Conservation (phyloP, 768 basidiomycete species). For the Termitomyces sp. region DNA sequence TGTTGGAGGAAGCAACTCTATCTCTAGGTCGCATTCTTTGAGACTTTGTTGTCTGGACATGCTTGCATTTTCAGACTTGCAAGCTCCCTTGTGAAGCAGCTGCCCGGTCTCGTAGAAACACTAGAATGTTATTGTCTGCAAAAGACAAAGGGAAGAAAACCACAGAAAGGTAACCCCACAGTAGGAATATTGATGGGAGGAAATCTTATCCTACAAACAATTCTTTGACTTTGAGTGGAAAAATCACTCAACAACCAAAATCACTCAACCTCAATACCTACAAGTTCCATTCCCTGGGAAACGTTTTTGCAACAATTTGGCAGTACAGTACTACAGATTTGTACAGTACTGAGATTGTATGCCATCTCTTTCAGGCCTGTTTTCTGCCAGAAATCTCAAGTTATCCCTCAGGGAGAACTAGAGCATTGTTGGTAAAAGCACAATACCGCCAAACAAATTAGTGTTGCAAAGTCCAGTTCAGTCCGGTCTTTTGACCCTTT, state of each 20-base stretch:
- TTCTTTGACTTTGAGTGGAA: too few species aligned
- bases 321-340: constrained; percentile 10
- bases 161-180: too few species aligned
- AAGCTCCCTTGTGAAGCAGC: too few species aligned
- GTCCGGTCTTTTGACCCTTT: too few species aligned
- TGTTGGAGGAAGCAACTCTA: background rate
- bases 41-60: background rate
- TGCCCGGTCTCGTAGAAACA: too few species aligned
- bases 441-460: constrained; percentile 1
- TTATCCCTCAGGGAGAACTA: constrained; percentile 8
- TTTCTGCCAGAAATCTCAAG: background rate
- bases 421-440: constrained; percentile 6
- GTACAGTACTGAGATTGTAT: constrained; percentile 14
- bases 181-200: too few species aligned
- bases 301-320: constrained; percentile 9
- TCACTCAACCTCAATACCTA: background rate
- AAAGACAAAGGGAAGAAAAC: too few species aligned
- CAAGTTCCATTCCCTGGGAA: constrained; percentile 11
- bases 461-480: too few species aligned
- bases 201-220: too few species aligned
- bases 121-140: too few species aligned
- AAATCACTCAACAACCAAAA: too few species aligned
- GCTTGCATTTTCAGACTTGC: background rate
- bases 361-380: background rate
- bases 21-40: background rate